A percentile compares a stretch with the other conserved stretches of the same genome.
Conservation (phyloP, 2,329 filamentous ascomycete genomes). For the Colletotrichum godetiae region DNA sequence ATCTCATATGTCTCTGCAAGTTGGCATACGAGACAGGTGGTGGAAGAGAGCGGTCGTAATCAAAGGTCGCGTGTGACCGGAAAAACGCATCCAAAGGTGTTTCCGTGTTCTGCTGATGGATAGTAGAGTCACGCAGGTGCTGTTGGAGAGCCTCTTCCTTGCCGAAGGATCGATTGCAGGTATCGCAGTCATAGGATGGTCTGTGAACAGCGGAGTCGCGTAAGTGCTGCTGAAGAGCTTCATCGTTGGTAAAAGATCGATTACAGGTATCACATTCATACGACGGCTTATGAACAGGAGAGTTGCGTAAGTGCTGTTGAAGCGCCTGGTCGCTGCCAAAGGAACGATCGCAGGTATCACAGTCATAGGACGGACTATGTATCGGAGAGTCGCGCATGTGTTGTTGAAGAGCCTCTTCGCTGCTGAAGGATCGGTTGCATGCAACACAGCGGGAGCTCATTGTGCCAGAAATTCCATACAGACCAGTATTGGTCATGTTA, state of each 20-base stretch:
- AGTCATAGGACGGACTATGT: neutral
- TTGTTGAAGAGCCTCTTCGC: neutral
- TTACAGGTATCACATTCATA: too few relatives aligned
- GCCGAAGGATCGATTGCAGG: neutral
- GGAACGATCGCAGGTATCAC: neutral
- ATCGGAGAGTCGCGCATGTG: neutral
- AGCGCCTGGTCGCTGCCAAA: neutral
- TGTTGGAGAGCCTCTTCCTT: neutral
- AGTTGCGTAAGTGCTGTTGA: too few relatives aligned
- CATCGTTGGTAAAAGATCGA: too few relatives aligned
- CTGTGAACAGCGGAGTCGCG: neutral
- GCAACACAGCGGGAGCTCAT: too few relatives aligned
- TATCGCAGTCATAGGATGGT: too few relatives aligned
- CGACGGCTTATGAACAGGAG: too few relatives aligned
- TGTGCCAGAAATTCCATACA: too few relatives aligned
- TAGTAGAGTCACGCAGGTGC: neutral
- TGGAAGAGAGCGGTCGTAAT: neutral
- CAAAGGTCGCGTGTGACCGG: neutral
- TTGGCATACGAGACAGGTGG: neutral
- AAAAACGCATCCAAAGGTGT: neutral
- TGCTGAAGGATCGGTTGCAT: neutral
- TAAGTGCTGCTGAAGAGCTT: neutral
- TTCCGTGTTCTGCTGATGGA: neutral
- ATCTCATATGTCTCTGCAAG: neutral
- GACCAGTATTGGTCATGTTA: too few relatives aligned